Evolutionary conservation across 495 filamentous ascomycete species (phyloP).

Genomic region (Penicillium ochrochloron): DNA sequence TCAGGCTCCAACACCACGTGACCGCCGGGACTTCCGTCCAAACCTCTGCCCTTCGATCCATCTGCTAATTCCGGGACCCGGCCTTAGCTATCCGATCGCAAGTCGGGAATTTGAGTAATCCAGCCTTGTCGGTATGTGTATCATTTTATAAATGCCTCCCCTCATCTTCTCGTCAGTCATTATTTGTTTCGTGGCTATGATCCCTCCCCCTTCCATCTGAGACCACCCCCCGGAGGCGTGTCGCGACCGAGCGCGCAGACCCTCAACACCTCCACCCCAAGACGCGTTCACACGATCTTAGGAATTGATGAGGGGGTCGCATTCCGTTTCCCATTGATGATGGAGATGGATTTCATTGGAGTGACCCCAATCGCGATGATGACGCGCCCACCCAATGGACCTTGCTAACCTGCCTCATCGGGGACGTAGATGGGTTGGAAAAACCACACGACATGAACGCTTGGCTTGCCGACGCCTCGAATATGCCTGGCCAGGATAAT

Average conservation of each 20-base stretch:
- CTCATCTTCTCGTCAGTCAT: not conserved
- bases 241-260: slow-evolving; percentile 35
- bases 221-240: slow-evolving; percentile 22
- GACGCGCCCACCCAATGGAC: slow-evolving; percentile 14
- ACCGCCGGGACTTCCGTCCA: slow-evolving; percentile 30
- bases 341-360: slow-evolving; percentile 9
- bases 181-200: slow-evolving; percentile 6
- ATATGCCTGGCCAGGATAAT: slow-evolving; percentile 73
- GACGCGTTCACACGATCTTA: slow-evolving; percentile 40
- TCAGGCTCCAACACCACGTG: slow-evolving; percentile 46
- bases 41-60: slow-evolving; percentile 40
- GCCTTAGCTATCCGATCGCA: slow-evolving; percentile 48
- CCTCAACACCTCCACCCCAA: slow-evolving; percentile 29
- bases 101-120: slow-evolving; percentile 52
- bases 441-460: slow-evolving; percentile 72
- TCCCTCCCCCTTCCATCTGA: slow-evolving; percentile 18
- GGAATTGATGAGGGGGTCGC: slow-evolving; percentile 6
- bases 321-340: slow-evolving; percentile 11
- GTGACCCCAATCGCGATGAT: slow-evolving; percentile 17
- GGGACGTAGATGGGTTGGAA: slow-evolving; percentile 60
- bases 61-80: slow-evolving; percentile 49
- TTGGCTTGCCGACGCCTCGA: slow-evolving; percentile 80
- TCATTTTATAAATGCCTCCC: slow-evolving; percentile 23
- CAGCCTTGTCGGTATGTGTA: slow-evolving; percentile 57
- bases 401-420: slow-evolving; percentile 28